A percentile compares a stretch with the other conserved stretches of the same genome.
Evolutionary conservation across 2,329 filamentous ascomycete genomes (phyloP).

Genomic region (Colletotrichum musae): DNA sequence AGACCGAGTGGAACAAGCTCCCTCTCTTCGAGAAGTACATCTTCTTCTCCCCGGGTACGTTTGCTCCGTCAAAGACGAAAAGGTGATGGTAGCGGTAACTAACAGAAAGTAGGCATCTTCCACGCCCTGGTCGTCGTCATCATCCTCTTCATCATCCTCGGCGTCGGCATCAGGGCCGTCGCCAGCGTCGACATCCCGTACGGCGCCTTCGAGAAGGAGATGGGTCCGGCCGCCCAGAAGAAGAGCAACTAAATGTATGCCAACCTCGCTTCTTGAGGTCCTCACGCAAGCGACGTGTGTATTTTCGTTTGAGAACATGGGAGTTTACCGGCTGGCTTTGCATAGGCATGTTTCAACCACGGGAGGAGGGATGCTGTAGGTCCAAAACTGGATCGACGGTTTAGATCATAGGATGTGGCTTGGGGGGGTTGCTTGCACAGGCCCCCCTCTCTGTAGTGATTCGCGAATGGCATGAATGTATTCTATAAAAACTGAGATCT

Average conservation of each 20-base stretch:
- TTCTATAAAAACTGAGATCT: conserved; percentile 33
- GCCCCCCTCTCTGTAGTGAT: conserved; percentile 9
- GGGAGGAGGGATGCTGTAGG: conserved; percentile 14
- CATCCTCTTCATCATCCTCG: conserved; percentile 82
- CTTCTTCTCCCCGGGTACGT: conserved; percentile 88
- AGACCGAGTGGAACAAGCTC: conserved; percentile 57
- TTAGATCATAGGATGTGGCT: conserved; percentile 4
- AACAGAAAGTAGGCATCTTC: conserved; percentile 79
- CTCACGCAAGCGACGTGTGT: conserved; percentile 14
- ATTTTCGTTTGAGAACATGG: conserved; percentile 32
- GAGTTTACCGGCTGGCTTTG: conserved; percentile 41
- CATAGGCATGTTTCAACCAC: conserved; percentile 30
- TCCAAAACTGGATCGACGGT: conserved; percentile 16
- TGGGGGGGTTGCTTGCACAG: neutral
- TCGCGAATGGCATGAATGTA: conserved; percentile 37
- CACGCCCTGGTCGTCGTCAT: conserved; percentile 83
- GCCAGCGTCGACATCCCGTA: conserved; percentile 90
- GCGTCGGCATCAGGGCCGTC: conserved; percentile 83
- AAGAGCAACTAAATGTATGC: conserved; percentile 82
- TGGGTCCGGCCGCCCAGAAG: conserved; percentile 89
- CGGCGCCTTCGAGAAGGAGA: conserved; percentile 96
- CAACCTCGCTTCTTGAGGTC: neutral
- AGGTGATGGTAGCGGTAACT: neutral
- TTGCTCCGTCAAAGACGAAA: neutral
- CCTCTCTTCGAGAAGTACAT: conserved; percentile 93